phyloP scores from a whole-genome alignment of 1,284 basidiomycete genomes.

The Ustilago trichophora region DNA sequence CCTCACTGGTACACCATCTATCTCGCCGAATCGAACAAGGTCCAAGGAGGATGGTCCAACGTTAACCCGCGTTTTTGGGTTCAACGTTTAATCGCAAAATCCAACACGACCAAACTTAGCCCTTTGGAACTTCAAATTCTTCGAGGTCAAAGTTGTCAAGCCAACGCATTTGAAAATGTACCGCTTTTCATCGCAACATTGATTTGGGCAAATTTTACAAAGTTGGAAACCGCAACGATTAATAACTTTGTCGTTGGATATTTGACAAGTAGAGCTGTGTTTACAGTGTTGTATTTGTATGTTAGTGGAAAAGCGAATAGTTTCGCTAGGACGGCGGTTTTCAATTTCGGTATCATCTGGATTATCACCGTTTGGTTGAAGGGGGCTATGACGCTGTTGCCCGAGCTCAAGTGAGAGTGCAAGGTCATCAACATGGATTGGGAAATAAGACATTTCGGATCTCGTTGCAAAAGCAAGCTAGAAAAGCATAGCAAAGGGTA shows the following conservation, averaged over 20 bases:
- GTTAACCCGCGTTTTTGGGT: conserved; percentile 56
- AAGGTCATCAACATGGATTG: not conserved
- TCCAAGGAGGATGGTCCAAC: conserved; percentile 59
- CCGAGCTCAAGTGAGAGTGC: conserved; percentile 8
- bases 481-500: too few species aligned
- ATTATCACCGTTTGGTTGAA: conserved; percentile 30
- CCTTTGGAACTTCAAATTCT: conserved; percentile 46
- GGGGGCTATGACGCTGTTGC: conserved; percentile 15
- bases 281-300: conserved; percentile 30
- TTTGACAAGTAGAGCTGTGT: conserved; percentile 15
- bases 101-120: conserved; percentile 27
- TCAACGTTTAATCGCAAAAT: conserved; percentile 33
- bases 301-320: conserved; percentile 11
- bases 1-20: conserved; percentile 60
- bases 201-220: conserved; percentile 31
- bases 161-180: conserved; percentile 43
- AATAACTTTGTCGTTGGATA: conserved; percentile 36
- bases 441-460: too few species aligned
- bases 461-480: too few species aligned
- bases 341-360: conserved; percentile 37
- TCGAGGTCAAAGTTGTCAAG: conserved; percentile 48
- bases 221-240: conserved; percentile 4
- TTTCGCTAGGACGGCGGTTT: conserved; percentile 43
- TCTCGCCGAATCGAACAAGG: conserved; percentile 40
- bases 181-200: conserved; percentile 29